Percentiles rank a stretch among this genome's conserved stretches.
Conservation (phyloP, 2,329 filamentous ascomycete genomes). For the Dothideomycetidae sp. region DNA sequence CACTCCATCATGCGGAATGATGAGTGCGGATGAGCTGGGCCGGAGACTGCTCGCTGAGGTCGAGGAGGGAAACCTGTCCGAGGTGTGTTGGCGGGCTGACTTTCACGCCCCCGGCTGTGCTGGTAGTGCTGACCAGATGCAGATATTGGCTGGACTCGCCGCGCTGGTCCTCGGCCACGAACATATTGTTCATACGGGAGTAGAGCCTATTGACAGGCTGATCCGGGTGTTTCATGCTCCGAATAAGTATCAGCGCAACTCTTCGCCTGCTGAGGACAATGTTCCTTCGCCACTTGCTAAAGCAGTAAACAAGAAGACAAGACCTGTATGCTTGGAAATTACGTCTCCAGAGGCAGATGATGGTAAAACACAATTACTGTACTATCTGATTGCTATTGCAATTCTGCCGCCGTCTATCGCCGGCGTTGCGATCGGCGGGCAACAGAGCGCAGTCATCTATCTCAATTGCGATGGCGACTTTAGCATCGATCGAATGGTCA, state of each 20-base stretch:
- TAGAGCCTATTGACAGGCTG: background rate
- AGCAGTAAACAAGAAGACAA: constrained; percentile 12
- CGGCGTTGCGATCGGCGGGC: constrained; percentile 27
- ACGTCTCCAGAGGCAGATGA: constrained; percentile 35
- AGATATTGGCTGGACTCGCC: too few relatives aligned
- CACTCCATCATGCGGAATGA: constrained; percentile 17
- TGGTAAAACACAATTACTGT: constrained; percentile 46
- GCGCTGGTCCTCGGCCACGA: too few relatives aligned
- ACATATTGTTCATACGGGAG: too few relatives aligned
- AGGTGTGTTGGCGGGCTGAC: constrained; percentile 31
- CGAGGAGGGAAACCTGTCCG: constrained; percentile 34
- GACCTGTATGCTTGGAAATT: constrained; percentile 39
- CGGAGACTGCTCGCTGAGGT: constrained; percentile 39
- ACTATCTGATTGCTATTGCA: constrained; percentile 38
- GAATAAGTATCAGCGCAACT: background rate
- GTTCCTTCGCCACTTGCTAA: background rate
- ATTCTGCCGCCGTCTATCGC: constrained; percentile 32
- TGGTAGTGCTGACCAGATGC: too few relatives aligned
- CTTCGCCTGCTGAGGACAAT: background rate
- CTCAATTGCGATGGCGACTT: constrained; percentile 44
- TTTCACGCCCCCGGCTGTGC: too few relatives aligned
- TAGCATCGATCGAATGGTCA: constrained; percentile 33
- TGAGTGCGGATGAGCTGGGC: constrained; percentile 35
- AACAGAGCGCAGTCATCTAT: constrained; percentile 37
- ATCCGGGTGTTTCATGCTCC: background rate